Evolutionary conservation across 148 eudicot genomes (phyloP).

Genomic region (Selenicereus undatus): DNA sequence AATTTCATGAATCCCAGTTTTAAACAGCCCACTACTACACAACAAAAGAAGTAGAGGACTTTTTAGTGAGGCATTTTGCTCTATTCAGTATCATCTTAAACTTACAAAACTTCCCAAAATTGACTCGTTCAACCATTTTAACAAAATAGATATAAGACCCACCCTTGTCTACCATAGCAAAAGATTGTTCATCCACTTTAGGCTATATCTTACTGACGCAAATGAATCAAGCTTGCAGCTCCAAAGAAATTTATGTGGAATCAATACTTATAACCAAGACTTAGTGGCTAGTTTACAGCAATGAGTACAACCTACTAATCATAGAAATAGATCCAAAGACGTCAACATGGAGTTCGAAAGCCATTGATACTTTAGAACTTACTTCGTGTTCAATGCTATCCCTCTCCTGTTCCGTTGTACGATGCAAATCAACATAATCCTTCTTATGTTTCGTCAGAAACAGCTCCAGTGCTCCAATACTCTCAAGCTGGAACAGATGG

Average conservation of each 20-base stretch:
- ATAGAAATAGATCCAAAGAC: not conserved
- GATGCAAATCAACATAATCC: constrained; percentile 86
- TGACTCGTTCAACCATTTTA: not conserved
- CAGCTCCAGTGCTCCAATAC: constrained; percentile 68
- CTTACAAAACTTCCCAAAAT: not conserved
- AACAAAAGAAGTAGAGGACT: not conserved
- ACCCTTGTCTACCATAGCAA: not conserved
- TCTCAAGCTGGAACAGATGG: constrained; percentile 58
- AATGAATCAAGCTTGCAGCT: not conserved
- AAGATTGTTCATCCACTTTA: not conserved
- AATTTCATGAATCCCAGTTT: not conserved
- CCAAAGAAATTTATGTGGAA: not conserved
- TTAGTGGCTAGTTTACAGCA: not conserved
- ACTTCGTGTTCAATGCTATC: constrained; percentile 98
- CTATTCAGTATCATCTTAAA: not conserved
- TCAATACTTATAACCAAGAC: not conserved
- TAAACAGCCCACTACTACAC: not conserved
- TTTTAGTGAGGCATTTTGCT: not conserved
- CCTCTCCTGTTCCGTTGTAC: constrained; percentile 89
- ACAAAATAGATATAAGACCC: not conserved
- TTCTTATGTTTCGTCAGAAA: constrained; percentile 80
- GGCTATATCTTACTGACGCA: not conserved
- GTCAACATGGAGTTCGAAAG: not conserved
- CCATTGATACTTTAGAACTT: constrained; percentile 23
- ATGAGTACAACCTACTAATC: not conserved